Evolutionary conservation across 176 grass and related monocot species (phyloP).

Genomic region (Carex pumila): DNA sequence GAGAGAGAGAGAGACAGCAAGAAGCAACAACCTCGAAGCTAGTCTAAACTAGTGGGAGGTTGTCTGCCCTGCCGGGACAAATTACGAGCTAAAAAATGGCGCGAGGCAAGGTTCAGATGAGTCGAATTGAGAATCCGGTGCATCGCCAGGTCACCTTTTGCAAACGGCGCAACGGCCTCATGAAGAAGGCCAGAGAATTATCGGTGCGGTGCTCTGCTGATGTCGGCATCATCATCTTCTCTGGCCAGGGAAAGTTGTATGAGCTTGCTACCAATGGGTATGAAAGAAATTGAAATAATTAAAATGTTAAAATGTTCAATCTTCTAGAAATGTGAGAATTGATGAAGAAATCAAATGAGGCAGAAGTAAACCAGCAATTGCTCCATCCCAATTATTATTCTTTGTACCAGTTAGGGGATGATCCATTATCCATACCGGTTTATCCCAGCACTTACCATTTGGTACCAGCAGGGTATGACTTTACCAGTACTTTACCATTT

Average conservation of each 20-base stretch:
- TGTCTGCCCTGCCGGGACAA: slow-evolving; percentile 3
- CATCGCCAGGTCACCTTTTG: slow-evolving; percentile 30
- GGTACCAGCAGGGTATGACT: background rate
- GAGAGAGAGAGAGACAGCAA: background rate
- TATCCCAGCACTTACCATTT: background rate
- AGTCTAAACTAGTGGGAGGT: slow-evolving; percentile 41
- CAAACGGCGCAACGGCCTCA: slow-evolving; percentile 17
- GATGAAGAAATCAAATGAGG: background rate
- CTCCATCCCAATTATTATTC: background rate
- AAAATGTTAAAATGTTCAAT: background rate
- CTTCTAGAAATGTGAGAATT: background rate
- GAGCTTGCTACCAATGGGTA: slow-evolving; percentile 38
- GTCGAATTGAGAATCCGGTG: slow-evolving; percentile 24
- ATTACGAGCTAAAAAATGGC: background rate
- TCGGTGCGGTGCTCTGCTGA: slow-evolving; percentile 27
- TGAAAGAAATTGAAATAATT: background rate
- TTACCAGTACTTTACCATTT: too few relatives aligned
- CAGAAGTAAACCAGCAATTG: background rate
- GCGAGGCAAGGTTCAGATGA: slow-evolving; percentile 30
- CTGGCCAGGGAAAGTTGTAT: slow-evolving; percentile 25
- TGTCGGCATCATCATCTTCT: slow-evolving; percentile 26
- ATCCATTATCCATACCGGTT: background rate
- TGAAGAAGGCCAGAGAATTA: slow-evolving; percentile 31
- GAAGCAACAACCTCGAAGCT: slow-evolving; percentile 37
- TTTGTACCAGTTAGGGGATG: background rate